Evolutionary conservation across 352 stramenopile species (phyloP).

Genomic region (Thraustotheca clavata): DNA sequence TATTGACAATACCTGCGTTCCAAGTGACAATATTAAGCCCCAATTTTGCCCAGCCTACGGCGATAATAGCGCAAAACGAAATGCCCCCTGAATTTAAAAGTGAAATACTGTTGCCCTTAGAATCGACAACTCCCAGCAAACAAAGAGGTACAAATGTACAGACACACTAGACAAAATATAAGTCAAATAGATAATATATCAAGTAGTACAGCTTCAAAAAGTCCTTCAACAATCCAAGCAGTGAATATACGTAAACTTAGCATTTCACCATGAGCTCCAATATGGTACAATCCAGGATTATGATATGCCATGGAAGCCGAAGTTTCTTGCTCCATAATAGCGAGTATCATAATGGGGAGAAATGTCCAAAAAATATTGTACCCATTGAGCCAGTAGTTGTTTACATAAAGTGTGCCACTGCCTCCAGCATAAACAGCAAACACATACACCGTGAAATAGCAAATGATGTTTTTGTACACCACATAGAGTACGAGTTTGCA

Average conservation of each 20-base stretch:
- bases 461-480: slow-evolving; percentile 98
- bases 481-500: slow-evolving; percentile 94
- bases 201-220: slow-evolving; percentile 51
- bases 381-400: slow-evolving; percentile 88
- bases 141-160: slow-evolving; percentile 57
- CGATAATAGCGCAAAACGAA: slow-evolving; percentile 73
- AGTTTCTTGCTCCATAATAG: slow-evolving; percentile 77
- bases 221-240: slow-evolving; percentile 67
- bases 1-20: slow-evolving; percentile 42
- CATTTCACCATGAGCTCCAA: slow-evolving; percentile 64
- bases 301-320: slow-evolving; percentile 51
- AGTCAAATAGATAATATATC: not conserved
- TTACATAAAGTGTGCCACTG: slow-evolving; percentile 76
- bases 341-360: slow-evolving; percentile 84
- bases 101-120: slow-evolving; percentile 48
- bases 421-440: slow-evolving; percentile 78
- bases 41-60: slow-evolving; percentile 71
- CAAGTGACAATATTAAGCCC: slow-evolving; percentile 77
- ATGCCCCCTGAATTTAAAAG: slow-evolving; percentile 60
- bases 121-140: slow-evolving; percentile 55
- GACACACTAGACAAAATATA: slow-evolving; percentile 24
- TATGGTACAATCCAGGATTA: slow-evolving; percentile 77
- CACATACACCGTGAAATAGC: slow-evolving; percentile 77
- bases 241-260: slow-evolving; percentile 75
- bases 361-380: slow-evolving; percentile 96